Conservation (phyloP, 352 stramenopile species). For the Globisporangium parvum region DNA sequence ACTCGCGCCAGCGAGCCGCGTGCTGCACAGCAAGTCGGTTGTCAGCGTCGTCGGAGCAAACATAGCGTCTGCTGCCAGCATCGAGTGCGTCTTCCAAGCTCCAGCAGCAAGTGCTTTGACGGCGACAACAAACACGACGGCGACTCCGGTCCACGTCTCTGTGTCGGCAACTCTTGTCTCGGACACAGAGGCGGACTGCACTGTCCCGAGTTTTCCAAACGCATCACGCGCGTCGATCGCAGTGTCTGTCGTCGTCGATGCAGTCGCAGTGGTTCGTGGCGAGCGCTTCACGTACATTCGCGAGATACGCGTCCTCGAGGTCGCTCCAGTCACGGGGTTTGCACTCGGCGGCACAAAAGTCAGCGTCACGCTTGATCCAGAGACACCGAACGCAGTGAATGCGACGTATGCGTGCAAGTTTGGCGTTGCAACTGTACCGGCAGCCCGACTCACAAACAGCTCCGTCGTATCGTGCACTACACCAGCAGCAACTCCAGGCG, state of each 20-base stretch:
- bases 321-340: slow-evolving; percentile 21
- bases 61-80: slow-evolving; percentile 10
- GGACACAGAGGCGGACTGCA: slow-evolving; percentile 5
- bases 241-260: slow-evolving; percentile 25
- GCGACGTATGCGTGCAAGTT: slow-evolving; percentile 25
- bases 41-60: slow-evolving; percentile 18
- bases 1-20: slow-evolving; percentile 21
- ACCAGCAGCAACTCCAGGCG: slow-evolving; percentile 8
- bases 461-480: slow-evolving; percentile 23
- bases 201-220: slow-evolving; percentile 1
- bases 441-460: slow-evolving; percentile 1
- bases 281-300: slow-evolving; percentile 8
- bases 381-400: neutral
- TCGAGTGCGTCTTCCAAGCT: slow-evolving; percentile 25
- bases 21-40: slow-evolving; percentile 25
- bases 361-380: slow-evolving; percentile 9
- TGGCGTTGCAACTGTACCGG: slow-evolving; percentile 9
- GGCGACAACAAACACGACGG: neutral
- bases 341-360: slow-evolving; percentile 16
- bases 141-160: neutral
- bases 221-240: neutral
- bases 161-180: slow-evolving; percentile 3
- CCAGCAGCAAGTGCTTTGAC: too few species aligned
- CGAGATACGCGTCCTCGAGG: slow-evolving; percentile 16
- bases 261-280: slow-evolving; percentile 14